A percentile compares a stretch with the other conserved stretches of the same genome.
Evolutionary conservation across 345 rosid species (phyloP).

Genomic region (Corchorus capsularis): DNA sequence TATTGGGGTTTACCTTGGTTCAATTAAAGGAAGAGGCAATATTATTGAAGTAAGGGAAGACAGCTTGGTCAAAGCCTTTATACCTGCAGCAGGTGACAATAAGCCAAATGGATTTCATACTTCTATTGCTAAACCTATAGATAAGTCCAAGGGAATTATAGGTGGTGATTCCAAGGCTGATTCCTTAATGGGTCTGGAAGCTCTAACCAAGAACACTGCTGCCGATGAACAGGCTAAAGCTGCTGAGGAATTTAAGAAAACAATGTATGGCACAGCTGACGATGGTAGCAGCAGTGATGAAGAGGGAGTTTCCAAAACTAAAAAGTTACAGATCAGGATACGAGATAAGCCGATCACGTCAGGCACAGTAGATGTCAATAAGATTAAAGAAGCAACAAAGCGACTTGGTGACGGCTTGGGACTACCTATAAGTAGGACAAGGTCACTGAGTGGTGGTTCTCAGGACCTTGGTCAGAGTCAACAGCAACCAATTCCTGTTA

Average conservation of each 20-base stretch:
- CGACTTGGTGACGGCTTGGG: constrained; percentile 87
- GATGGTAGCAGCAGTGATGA: constrained; percentile 98
- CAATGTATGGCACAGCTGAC: constrained; percentile 73
- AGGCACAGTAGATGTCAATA: constrained; percentile 75
- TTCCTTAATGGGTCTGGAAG: constrained; percentile 83
- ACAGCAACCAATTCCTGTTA: constrained; percentile 48
- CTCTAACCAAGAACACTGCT: constrained; percentile 48
- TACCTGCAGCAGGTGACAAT: constrained; percentile 48
- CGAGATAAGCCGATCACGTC: constrained; percentile 80
- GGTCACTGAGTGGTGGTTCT: constrained; percentile 55
- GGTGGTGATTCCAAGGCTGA: constrained; percentile 49
- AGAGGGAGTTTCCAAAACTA: constrained; percentile 70
- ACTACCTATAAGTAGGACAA: constrained; percentile 65
- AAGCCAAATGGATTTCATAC: constrained; percentile 46
- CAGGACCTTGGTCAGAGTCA: constrained; percentile 66
- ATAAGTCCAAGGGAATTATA: constrained; percentile 47
- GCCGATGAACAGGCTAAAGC: constrained; percentile 94
- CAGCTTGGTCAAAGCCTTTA: constrained; percentile 66
- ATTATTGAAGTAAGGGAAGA: constrained; percentile 86
- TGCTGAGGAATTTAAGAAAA: constrained; percentile 96
- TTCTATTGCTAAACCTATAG: constrained; percentile 48
- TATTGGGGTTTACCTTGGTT: constrained; percentile 91
- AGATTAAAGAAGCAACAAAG: constrained; percentile 94
- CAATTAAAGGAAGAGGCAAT: constrained; percentile 90
- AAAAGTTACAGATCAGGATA: constrained; percentile 84